Percentiles rank a stretch among this genome's conserved stretches.
Evolutionary conservation across 768 basidiomycete species (phyloP).

Genomic region (Lactarius akahatsu): DNA sequence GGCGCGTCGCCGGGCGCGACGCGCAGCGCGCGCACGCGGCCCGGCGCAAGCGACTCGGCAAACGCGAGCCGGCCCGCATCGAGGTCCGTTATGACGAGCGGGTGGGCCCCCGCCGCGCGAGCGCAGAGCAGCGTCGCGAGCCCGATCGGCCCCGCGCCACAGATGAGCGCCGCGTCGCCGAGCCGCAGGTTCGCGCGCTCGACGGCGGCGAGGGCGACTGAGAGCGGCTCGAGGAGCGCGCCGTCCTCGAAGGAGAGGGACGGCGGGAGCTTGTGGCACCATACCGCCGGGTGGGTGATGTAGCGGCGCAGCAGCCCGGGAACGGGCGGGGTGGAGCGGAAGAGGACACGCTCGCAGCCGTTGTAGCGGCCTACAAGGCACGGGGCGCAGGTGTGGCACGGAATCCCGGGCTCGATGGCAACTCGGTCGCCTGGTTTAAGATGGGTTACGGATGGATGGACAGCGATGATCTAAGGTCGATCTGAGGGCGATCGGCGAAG

Average conservation of each 20-base stretch:
- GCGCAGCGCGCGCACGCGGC: constrained; percentile 49
- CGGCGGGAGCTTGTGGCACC: constrained; percentile 63
- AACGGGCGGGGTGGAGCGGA: constrained; percentile 71
- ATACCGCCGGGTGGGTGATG: constrained; percentile 26
- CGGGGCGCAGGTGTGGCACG: constrained; percentile 62
- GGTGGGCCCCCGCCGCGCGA: constrained; percentile 67
- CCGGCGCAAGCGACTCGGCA: constrained; percentile 52
- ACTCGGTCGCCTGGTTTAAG: constrained; percentile 55
- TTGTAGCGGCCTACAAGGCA: constrained; percentile 68
- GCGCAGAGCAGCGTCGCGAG: constrained; percentile 61
- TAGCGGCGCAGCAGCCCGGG: constrained; percentile 29
- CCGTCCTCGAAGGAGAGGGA: constrained; percentile 66
- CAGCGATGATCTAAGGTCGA: constrained; percentile 7
- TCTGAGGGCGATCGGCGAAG: not conserved
- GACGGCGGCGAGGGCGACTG: constrained; percentile 66
- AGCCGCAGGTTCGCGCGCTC: constrained; percentile 66
- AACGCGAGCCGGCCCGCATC: constrained; percentile 66
- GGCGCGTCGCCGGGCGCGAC: constrained; percentile 48
- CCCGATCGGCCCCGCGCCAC: constrained; percentile 72
- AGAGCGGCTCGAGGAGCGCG: constrained; percentile 63
- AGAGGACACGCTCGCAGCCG: constrained; percentile 53
- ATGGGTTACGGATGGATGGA: constrained; percentile 19
- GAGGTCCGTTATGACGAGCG: constrained; percentile 67
- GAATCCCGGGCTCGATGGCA: constrained; percentile 68
- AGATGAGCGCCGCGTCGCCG: constrained; percentile 61